Evolutionary conservation across 805 yeast species (phyloP).

Genomic region (Dipodascopsis tothii): DNA sequence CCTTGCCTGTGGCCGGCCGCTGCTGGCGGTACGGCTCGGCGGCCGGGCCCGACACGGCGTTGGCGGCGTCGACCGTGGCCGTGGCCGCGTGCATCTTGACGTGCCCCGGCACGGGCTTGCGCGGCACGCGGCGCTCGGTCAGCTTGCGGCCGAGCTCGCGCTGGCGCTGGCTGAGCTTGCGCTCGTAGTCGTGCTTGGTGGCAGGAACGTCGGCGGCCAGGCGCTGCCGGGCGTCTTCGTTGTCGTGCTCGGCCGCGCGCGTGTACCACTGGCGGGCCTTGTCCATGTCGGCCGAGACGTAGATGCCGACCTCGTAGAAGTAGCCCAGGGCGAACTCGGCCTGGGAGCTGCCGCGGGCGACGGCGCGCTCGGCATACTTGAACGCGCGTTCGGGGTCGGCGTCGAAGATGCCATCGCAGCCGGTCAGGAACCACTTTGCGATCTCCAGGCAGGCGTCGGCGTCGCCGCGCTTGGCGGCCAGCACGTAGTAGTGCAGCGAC

Average conservation of each 20-base stretch:
- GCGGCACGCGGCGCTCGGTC: too few species aligned
- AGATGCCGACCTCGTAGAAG: slow-evolving; percentile 60
- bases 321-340: slow-evolving; percentile 66
- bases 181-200: too few species aligned
- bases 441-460: slow-evolving; percentile 33
- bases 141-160: too few species aligned
- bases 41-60: too few species aligned
- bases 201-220: too few species aligned
- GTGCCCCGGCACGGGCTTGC: too few species aligned
- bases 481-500: slow-evolving; percentile 22
- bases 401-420: slow-evolving; percentile 45
- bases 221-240: slow-evolving; percentile 30
- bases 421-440: slow-evolving; percentile 61
- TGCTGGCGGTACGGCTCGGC: too few species aligned
- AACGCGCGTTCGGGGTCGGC: slow-evolving; percentile 60
- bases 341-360: slow-evolving; percentile 50
- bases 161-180: too few species aligned
- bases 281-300: slow-evolving; percentile 39
- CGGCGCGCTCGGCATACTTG: slow-evolving; percentile 58
- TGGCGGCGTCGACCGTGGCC: too few species aligned
- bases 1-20: too few species aligned
- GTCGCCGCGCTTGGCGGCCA: slow-evolving; percentile 28
- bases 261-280: slow-evolving; percentile 46
- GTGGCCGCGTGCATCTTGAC: too few species aligned
- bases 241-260: slow-evolving; percentile 48